Evolutionary conservation across 129 eudicot species (phyloP).

Genomic region (Logfia minima): DNA sequence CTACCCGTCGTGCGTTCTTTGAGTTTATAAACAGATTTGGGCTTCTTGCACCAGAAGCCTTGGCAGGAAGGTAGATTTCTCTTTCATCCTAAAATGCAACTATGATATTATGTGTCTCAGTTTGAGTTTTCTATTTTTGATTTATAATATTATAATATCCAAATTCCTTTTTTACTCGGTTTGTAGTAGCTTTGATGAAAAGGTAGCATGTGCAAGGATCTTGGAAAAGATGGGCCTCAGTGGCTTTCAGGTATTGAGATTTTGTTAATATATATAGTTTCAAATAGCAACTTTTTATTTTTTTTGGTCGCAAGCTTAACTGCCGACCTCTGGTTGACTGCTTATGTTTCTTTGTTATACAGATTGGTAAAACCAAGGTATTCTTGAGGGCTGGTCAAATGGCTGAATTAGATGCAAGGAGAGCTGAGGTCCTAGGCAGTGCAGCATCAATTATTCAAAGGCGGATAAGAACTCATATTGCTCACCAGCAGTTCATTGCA

Average conservation of each 20-base stretch:
- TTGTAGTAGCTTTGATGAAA: conserved; percentile 70
- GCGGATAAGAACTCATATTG: conserved; percentile 75
- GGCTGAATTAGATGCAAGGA: conserved; percentile 97
- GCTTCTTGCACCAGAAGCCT: conserved; percentile 79
- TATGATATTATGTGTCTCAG: background rate
- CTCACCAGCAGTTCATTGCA: conserved; percentile 59
- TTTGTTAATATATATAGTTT: background rate
- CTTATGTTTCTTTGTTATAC: conserved; percentile 19
- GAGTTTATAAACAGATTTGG: conserved; percentile 97
- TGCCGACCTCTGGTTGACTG: conserved; percentile 17
- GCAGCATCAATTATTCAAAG: conserved; percentile 88
- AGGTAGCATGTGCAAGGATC: conserved; percentile 68
- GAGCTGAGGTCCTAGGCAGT: conserved; percentile 75
- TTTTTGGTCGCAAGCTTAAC: background rate
- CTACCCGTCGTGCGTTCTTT: conserved; percentile 97
- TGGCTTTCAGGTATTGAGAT: conserved; percentile 73
- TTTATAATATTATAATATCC: background rate
- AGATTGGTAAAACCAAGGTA: conserved; percentile 94
- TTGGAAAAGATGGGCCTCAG: conserved; percentile 89
- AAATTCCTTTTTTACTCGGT: background rate
- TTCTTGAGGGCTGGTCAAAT: conserved; percentile 98
- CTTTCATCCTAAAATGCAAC: conserved; percentile 13
- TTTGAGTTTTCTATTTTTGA: conserved; percentile 4
- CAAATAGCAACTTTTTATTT: background rate
- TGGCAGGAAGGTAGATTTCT: conserved; percentile 62